Base-by-base conservation (phyloP, 2,329 filamentous ascomycete genomes). In the Diatrype stigma region DNA sequence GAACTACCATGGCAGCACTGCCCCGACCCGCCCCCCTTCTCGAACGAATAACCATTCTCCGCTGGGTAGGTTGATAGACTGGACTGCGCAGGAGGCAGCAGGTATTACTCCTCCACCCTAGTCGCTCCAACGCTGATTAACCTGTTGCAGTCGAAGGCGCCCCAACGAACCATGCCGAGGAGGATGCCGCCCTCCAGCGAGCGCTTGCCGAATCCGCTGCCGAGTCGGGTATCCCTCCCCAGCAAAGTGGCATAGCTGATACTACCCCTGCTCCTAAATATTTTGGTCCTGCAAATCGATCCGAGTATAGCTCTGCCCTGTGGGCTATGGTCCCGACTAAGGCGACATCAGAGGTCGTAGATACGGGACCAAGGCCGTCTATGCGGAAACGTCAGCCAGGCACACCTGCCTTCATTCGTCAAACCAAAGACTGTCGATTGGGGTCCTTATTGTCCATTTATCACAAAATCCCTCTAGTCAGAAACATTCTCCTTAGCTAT, bases 11-110 rank as follows among this genome's bases (percentile, higher is more conserved):
- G 70, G 68, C 34, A 67, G 68, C 8, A 71, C 70, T 26, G 76
- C 78, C 5, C 79, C 80, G 0, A 84, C 83, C 17, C 74, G 82
- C 50, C 83, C 83, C n/a, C 83, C 83, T 1, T 86, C 83, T 21
- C 72, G 82, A 65, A 73, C 77, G 42, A 79, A 78, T 53, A 77
- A 77, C 56, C 74, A 73, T 60, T 85, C 82, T 32, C 81, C 82
- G 8, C 63, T 84, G 52, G 72, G 75, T 63, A 78, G 70, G 58
- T 68, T 79, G 55, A 68, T 75, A 56, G 76, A 81, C 48, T 75
- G 76, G 69, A 70, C 70, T 50, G 66, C 70, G 23, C 66, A 67
- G 48, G 68, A 73, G 48, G 65, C 68, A 56, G 64, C 73, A 56
- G 73, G 73, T 76, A 73, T 54, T 64, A 59, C 56, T 59, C 47